These are phyloP conservation scores for Zygotorulaspora chibaensis DNA, from an alignment of 805 yeast genomes.

Conservation along the genomic window DNA sequence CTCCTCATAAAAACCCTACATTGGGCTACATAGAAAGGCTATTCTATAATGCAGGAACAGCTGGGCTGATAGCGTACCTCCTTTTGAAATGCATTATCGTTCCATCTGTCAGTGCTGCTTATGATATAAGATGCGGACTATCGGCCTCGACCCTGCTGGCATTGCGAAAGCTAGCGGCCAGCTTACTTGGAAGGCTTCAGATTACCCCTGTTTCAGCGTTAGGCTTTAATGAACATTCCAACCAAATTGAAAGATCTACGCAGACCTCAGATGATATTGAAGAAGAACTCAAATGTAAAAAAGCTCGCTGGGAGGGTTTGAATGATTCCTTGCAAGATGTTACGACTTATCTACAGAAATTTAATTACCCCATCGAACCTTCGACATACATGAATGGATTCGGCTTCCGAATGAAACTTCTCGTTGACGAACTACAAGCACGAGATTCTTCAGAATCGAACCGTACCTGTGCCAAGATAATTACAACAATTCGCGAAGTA, in stretches of 20 bases:
- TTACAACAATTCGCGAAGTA: constrained; percentile 34
- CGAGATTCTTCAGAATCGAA: constrained; percentile 9
- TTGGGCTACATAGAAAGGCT: constrained; percentile 22
- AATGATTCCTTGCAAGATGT: constrained; percentile 31
- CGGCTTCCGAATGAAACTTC: constrained; percentile 29
- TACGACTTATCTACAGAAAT: constrained; percentile 30
- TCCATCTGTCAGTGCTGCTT: constrained; percentile 40
- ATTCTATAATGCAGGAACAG: constrained; percentile 31
- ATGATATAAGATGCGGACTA: constrained; percentile 38
- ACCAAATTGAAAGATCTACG: constrained; percentile 30
- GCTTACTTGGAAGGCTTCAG: constrained; percentile 26
- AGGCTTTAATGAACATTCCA: constrained; percentile 38
- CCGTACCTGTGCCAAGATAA: constrained; percentile 19
- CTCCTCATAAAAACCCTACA: constrained; percentile 24
- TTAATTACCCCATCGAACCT: constrained; percentile 17
- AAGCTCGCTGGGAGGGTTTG: constrained; percentile 14
- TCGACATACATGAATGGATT: constrained; percentile 25
- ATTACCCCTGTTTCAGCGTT: constrained; percentile 41
- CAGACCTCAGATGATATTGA: constrained; percentile 26
- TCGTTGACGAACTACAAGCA: constrained; percentile 21
- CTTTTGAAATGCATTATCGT: constrained; percentile 29
- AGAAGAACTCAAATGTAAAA: constrained; percentile 11
- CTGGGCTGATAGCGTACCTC: constrained; percentile 20
- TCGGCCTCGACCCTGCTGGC: constrained; percentile 28
- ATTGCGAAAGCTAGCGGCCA: constrained; percentile 31